Evolutionary conservation across 331 rosid genomes (phyloP), one percentile per base, ranked within the genome.

Genomic region (Phaseolus coccineus): DNA sequence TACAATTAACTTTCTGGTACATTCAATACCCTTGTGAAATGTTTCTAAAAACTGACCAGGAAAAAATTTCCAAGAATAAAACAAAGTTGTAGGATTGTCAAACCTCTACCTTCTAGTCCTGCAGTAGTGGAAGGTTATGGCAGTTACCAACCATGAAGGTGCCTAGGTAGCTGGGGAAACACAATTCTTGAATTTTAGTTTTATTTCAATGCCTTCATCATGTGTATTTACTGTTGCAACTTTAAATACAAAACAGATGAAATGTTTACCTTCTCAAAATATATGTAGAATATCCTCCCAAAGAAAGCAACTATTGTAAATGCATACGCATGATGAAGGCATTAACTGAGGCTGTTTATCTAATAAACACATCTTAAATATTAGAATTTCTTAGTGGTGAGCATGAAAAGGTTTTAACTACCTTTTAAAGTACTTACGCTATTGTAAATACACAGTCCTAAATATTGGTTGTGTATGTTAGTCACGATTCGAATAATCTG

Each of bases 371-470:
- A 22, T 33, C 22, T 73, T 19, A 31, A 71, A 40, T 22, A 37
- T 27, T 61, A 37, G 67, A 71, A 61, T 51, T 74, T 42, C 50
- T 52, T 73, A 28, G 15, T 73, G 40, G 22, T 44, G 79, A 50
- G 4, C 58, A 9, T 50, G 50, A 72, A 12, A 52, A 53, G 28
- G 64, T 64, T 31, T 11, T 12, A 12, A 22, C 46, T 42, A 7
- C 46, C 13, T 4, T 30, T 52, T 33, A 10, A 71, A 33, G 3
- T n/a, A 2, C 4, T 69, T 46, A 71, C 4, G 33, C 37, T 5
- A 33, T 24, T 59, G 53, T 3, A 71, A 31, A 52, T 22, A 37
- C 37, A 2, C 52, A 56, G 14, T 44, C 19, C 25, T 37, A 10
- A 19, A 28, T 73, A 28, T 9, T 61, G 77, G 5, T 9, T 70